Evolutionary conservation across 2,329 filamentous ascomycete genomes (phyloP).

Genomic region (Talaromyces amestolkiae): DNA sequence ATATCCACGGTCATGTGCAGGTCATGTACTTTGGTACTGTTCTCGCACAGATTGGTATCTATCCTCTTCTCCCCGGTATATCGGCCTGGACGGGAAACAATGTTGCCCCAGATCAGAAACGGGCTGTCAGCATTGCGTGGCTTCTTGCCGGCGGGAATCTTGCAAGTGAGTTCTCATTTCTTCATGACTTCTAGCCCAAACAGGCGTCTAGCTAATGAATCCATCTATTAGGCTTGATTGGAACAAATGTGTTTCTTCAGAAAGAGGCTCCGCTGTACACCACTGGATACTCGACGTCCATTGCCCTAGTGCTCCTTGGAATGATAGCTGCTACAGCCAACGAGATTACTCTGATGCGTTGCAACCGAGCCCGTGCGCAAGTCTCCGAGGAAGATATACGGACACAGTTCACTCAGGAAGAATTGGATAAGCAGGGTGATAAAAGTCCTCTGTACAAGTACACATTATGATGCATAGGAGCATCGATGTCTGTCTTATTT

Average conservation of each 20-base stretch:
- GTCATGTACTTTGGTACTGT: neutral
- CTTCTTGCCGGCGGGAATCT: neutral
- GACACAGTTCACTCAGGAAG: slow-evolving; percentile 39
- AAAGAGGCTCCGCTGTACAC: slow-evolving; percentile 64
- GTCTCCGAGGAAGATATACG: slow-evolving; percentile 32
- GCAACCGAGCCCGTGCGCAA: slow-evolving; percentile 23
- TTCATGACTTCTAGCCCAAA: neutral
- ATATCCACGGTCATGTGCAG: neutral
- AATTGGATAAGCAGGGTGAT: slow-evolving; percentile 43
- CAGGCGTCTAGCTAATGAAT: neutral
- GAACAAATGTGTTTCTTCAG: slow-evolving; percentile 64
- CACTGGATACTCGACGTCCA: slow-evolving; percentile 69
- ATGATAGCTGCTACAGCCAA: slow-evolving; percentile 24
- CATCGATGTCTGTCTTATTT: neutral
- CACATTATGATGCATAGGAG: neutral
- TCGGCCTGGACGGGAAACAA: slow-evolving; percentile 14
- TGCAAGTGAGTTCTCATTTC: neutral
- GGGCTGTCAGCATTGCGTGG: neutral
- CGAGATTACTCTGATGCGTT: slow-evolving; percentile 23
- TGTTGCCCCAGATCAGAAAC: slow-evolving; percentile 44
- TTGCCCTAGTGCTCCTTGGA: slow-evolving; percentile 47
- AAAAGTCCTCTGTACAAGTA: slow-evolving; percentile 41
- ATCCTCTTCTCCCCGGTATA: slow-evolving; percentile 26
- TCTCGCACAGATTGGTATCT: neutral
- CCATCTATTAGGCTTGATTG: slow-evolving; percentile 61